Base-by-base conservation (phyloP, 176 grass and related monocot genomes). In the Calamus simplicifolius region DNA sequence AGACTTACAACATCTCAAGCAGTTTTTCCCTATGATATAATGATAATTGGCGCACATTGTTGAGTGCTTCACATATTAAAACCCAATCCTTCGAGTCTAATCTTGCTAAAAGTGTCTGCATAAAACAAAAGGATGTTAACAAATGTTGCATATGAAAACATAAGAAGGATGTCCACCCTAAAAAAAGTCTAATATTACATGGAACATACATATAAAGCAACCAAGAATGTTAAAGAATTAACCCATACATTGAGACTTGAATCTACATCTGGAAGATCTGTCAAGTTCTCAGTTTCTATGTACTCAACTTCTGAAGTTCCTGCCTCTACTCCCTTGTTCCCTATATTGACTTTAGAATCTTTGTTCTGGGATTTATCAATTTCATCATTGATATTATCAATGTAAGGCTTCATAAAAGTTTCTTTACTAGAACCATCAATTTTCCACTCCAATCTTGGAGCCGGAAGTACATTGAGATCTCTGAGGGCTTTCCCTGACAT, bases 1-100 rank as follows among this genome's bases (percentile, higher is more conserved):
- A 21, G 51, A 80, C 84, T 75, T 85, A 98, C 93, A 98, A 61
- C 48, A 80, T 66, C 16, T 92, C 93, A 75, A 82, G 76, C 67
- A 98, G 64, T 30, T 64, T 85, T 61, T 92, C 81, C 67, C 88
- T 88, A 78, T 92, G 93, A 70, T 75, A 85, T 60, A 83, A 82
- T 48, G 93, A 75, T 51, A 98, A 64, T 50, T 89, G 93, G 19
- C 93, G 87, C 48, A 89, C 87, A 78, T 92, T 92, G 73, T 98
- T 98, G 17, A 98, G 84, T 60, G 87, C 87, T 85, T 85, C 87
- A 75, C 87, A 98, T 73, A 86, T 80, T 67, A 71, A 73, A 64
- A 98, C 16, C 93, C 93, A 98, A 50, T 92, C 81, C 69, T 92
- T 98, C 18, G 93, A 92, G 51, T 98, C 93, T 82, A 98, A 69